Evolutionary conservation across 306 rosid species (phyloP), one percentile per base, ranked within the genome.

Genomic region (Alnus rubra): DNA sequence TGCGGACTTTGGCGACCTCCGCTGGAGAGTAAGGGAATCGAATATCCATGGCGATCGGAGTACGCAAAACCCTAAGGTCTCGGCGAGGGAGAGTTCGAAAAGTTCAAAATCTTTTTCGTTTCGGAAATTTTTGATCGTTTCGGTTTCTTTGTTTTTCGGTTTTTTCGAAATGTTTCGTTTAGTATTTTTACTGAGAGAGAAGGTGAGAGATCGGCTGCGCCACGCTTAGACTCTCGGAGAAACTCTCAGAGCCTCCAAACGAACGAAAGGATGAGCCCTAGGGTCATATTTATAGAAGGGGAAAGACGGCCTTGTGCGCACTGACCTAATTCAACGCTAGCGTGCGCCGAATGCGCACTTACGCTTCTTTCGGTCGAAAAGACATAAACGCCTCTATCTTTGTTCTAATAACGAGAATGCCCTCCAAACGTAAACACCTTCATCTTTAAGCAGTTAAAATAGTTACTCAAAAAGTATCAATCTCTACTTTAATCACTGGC

Each of bases 1-100:
- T 74, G 6, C 90, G 91, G 80, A 96, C 96, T 87, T 93, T 96
- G 86, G 97, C 86, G 14, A 96, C 97, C 91, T 96, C 99, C 80
- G 98, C 97, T 79, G 99, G 99, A 23, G 99, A 96, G 87, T 33
- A 93, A 0, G 99, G 98, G 74, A 96, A 96, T 28, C 99, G 91
- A 8, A 96, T 81, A 88, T 96, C 99, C 99, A 96, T 96, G 92
- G 89, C 77, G 83, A 86, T 81, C 82, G 77, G 78, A 69, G 7
- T 30, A 15, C 55, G 11, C 33, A 35, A 78, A 82, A 83, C 79
- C 84, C 62, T 58, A 81, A 58, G 78, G 79, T 71, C 80, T 82
- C 74, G 82, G 69, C 44, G 70, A 37, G 47, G 39, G 50, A 39
- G 70, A 75, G 80, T 31, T 83, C 23, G 42, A 74, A 82, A 82